Conservation (phyloP, 306 rosid species). For the Purshia tridentata region DNA sequence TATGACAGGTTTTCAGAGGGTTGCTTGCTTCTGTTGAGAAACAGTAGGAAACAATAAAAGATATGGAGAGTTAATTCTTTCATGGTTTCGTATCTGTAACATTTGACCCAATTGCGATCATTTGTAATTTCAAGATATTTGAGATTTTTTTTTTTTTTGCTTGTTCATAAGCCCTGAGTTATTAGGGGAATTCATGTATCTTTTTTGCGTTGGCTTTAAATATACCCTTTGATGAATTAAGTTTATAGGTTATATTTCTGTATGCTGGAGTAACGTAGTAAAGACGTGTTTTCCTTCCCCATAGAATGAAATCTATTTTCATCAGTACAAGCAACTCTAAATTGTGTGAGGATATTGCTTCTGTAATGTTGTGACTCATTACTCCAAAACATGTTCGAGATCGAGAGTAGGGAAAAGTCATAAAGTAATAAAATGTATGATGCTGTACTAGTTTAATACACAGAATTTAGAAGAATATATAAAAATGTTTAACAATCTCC, state of each 20-base stretch:
- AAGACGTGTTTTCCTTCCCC: not conserved
- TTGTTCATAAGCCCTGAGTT: constrained; percentile 21
- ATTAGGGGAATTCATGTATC: constrained; percentile 16
- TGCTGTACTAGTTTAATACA: too few species aligned
- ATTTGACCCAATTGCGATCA: constrained; percentile 12
- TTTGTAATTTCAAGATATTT: constrained; percentile 13
- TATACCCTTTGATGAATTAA: not conserved
- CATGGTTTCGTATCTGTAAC: constrained; percentile 14
- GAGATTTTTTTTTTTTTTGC: constrained; percentile 1
- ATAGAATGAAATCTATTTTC: not conserved
- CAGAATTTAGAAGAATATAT: too few species aligned
- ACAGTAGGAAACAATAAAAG: constrained; percentile 30
- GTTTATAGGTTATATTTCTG: not conserved
- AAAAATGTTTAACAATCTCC: too few species aligned
- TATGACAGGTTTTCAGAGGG: constrained; percentile 30
- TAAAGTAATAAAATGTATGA: too few species aligned
- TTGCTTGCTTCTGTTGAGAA: constrained; percentile 6
- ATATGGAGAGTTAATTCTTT: constrained; percentile 27
- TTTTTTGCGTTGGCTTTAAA: not conserved
- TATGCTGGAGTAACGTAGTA: too few species aligned
- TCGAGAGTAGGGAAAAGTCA: too few species aligned
- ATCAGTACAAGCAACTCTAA: not conserved
- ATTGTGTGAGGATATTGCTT: not conserved
- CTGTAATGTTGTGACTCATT: too few species aligned
- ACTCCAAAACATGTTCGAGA: too few species aligned